A percentile compares a stretch with the other conserved stretches of the same genome.
phyloP scores from a whole-genome alignment of 2,329 filamentous ascomycete species.

The Fusarium hostae region DNA sequence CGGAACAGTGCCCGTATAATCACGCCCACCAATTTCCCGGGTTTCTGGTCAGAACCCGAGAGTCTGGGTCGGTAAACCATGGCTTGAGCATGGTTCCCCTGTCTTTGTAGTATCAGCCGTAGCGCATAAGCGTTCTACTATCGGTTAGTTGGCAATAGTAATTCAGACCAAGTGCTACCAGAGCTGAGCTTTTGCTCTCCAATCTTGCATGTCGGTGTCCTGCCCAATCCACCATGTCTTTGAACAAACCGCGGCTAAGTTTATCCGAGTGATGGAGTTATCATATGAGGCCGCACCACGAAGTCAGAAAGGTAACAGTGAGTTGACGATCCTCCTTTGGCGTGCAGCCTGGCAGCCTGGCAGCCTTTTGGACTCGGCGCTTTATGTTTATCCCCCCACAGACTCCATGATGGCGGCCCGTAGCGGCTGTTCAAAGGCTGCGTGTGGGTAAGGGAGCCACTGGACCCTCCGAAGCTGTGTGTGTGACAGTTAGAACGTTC shows the following conservation, averaged over 20 bases:
- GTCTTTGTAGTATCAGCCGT: slow-evolving; percentile 37
- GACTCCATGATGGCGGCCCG: slow-evolving; percentile 43
- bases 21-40: slow-evolving; percentile 45
- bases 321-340: slow-evolving; percentile 28
- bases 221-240: background rate
- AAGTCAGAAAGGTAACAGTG: slow-evolving; percentile 15
- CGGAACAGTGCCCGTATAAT: slow-evolving; percentile 4
- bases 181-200: background rate
- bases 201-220: background rate
- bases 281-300: slow-evolving; percentile 16
- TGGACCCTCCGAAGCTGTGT: slow-evolving; percentile 15
- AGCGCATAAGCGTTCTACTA: slow-evolving; percentile 10
- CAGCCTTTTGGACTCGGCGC: slow-evolving; percentile 24
- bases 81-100: slow-evolving; percentile 47
- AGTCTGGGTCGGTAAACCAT: slow-evolving; percentile 50
- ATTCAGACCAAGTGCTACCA: background rate
- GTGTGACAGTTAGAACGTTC: slow-evolving; percentile 23
- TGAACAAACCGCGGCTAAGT: slow-evolving; percentile 24
- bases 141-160: background rate
- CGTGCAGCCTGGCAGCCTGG: slow-evolving; percentile 28
- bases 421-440: slow-evolving; percentile 39
- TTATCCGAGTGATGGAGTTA: slow-evolving; percentile 15
- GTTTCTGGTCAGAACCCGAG: slow-evolving; percentile 49
- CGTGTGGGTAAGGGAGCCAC: slow-evolving; percentile 31
- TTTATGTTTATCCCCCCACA: slow-evolving; percentile 23